phyloP scores from a whole-genome alignment of 345 rosid species.

The Acer negundo region DNA sequence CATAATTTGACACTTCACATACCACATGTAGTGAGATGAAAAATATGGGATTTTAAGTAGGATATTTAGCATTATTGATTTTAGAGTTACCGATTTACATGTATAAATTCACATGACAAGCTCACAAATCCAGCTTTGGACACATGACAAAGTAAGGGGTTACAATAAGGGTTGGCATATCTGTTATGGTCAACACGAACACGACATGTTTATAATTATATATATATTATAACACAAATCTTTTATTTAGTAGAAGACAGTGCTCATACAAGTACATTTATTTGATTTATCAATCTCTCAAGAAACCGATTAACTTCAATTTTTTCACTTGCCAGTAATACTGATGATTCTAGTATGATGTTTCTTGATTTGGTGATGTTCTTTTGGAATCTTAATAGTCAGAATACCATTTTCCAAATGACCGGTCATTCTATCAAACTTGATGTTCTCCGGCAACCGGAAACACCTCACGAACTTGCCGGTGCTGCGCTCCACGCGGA shows the following conservation, averaged over 20 bases:
- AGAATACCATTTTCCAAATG: slow-evolving; percentile 38
- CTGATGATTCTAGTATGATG: neutral
- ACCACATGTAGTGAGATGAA: no score
- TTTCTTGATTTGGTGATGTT: slow-evolving; percentile 9
- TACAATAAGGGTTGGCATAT: no score
- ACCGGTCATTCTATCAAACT: slow-evolving; percentile 18
- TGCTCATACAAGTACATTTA: neutral
- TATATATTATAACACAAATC: neutral
- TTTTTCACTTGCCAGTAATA: slow-evolving; percentile 11
- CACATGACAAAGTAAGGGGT: no score
- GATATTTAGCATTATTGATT: no score
- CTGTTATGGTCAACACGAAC: no score
- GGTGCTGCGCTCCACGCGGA: slow-evolving; percentile 28
- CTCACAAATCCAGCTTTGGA: no score
- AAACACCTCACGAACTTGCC: slow-evolving; percentile 33
- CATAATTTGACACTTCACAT: no score
- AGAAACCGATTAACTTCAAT: neutral
- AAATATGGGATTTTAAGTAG: no score
- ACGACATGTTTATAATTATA: no score
- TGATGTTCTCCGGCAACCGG: slow-evolving; percentile 35
- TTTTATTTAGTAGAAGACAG: neutral
- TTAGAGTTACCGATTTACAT: no score
- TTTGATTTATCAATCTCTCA: neutral
- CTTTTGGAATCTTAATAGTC: slow-evolving; percentile 37
- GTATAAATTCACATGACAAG: no score